phyloP scores from a whole-genome alignment of 805 yeast genomes.

The Ogataea polymorpha region DNA sequence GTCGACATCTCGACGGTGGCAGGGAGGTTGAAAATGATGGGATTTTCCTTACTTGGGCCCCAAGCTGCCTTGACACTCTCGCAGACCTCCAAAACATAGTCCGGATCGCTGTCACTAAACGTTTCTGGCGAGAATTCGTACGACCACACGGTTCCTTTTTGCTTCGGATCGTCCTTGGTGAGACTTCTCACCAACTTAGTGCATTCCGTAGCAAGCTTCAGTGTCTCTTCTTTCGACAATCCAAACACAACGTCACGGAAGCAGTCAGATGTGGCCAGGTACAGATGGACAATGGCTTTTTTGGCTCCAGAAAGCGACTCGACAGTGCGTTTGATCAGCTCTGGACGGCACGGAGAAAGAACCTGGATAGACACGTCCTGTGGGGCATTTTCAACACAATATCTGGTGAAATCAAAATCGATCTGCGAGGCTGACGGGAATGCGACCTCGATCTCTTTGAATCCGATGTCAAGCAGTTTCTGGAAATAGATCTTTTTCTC shows the following conservation, averaged over 20 bases:
- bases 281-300: slow-evolving; percentile 67
- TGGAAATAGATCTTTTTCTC: slow-evolving; percentile 74
- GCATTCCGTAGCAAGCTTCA: slow-evolving; percentile 66
- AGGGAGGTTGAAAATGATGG: slow-evolving; percentile 75
- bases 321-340: slow-evolving; percentile 66
- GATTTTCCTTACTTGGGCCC: slow-evolving; percentile 70
- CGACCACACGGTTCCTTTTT: slow-evolving; percentile 62
- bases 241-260: slow-evolving; percentile 75
- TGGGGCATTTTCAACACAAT: slow-evolving; percentile 75
- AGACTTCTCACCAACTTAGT: slow-evolving; percentile 63
- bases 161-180: slow-evolving; percentile 70
- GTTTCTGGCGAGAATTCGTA: slow-evolving; percentile 79
- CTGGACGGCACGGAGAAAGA: slow-evolving; percentile 71
- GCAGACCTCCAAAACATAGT: slow-evolving; percentile 70
- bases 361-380: slow-evolving; percentile 76
- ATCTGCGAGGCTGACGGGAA: slow-evolving; percentile 83
- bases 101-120: slow-evolving; percentile 70
- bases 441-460: slow-evolving; percentile 77
- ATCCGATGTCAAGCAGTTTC: slow-evolving; percentile 67
- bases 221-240: slow-evolving; percentile 65
- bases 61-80: slow-evolving; percentile 76
- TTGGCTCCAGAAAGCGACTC: slow-evolving; percentile 72
- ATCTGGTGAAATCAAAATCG: slow-evolving; percentile 77
- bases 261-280: slow-evolving; percentile 71
- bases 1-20: slow-evolving; percentile 78